Conservation (phyloP, 352 stramenopile genomes). For the Phytophthora kernoviae region DNA sequence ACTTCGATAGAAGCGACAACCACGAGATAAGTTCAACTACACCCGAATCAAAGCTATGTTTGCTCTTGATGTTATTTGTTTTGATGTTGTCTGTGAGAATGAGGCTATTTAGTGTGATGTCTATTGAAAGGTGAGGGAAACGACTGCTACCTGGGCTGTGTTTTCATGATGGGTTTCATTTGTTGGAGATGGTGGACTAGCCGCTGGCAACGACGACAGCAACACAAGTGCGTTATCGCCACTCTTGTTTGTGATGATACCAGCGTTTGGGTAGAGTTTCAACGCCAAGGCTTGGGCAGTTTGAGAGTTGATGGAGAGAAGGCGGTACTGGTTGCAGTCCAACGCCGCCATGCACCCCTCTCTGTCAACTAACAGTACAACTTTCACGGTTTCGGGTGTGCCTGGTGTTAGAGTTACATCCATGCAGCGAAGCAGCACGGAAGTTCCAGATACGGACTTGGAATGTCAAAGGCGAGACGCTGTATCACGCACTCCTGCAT, state of each 20-base stretch:
- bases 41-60: background rate
- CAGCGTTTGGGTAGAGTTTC: background rate
- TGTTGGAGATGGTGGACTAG: background rate
- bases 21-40: background rate
- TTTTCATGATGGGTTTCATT: background rate
- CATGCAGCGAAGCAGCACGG: constrained; percentile 8
- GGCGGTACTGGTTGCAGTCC: constrained; percentile 15
- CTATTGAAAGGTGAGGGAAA: constrained; percentile 10
- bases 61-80: background rate
- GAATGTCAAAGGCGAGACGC: constrained; percentile 28
- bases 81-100: constrained; percentile 1
- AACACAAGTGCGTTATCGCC: constrained; percentile 4
- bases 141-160: constrained; percentile 18
- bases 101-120: constrained; percentile 2
- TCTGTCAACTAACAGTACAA: constrained; percentile 32
- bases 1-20: background rate
- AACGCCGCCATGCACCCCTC: constrained; percentile 29
- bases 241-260: constrained; percentile 1
- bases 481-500: constrained; percentile 26
- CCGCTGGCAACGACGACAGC: constrained; percentile 11
- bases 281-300: constrained; percentile 13
- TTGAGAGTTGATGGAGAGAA: constrained; percentile 25
- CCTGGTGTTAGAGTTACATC: constrained; percentile 2
- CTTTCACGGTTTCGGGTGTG: constrained; percentile 5
- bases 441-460: background rate